These are phyloP conservation scores for Solanum virginianum DNA, from an alignment of 257 asterid genomes.

Conservation along the genomic window DNA sequence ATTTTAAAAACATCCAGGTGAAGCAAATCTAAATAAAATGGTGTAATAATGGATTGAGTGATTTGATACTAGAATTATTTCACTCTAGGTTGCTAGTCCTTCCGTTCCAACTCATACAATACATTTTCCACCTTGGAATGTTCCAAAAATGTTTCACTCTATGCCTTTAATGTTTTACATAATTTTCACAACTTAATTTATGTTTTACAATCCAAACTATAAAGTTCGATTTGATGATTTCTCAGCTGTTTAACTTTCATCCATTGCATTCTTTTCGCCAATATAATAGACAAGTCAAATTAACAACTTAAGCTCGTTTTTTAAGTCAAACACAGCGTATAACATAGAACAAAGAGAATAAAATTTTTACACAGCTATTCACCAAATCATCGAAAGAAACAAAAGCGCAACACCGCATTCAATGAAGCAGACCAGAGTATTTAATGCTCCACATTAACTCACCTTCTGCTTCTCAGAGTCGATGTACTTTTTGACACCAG, in stretches of 20 bases:
- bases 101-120: not conserved
- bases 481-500: conserved; percentile 65
- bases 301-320: not conserved
- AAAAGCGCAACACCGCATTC: not conserved
- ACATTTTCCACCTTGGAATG: not conserved
- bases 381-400: not conserved
- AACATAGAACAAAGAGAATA: not conserved
- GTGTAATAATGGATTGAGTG: not conserved
- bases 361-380: not conserved
- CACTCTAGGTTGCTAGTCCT: not conserved
- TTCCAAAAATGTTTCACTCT: not conserved
- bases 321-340: not conserved
- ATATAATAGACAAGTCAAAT: not conserved
- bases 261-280: not conserved
- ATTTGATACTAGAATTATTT: not conserved
- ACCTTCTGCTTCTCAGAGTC: conserved; percentile 89
- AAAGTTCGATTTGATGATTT: not conserved
- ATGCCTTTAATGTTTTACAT: not conserved
- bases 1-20: not conserved
- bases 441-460: not conserved
- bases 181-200: not conserved
- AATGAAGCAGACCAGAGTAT: not conserved
- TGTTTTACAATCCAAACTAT: not conserved
- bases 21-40: not conserved
- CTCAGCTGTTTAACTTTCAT: not conserved